phyloP scores from a whole-genome alignment of 129 eudicot species.

The Artemisia argyi region DNA sequence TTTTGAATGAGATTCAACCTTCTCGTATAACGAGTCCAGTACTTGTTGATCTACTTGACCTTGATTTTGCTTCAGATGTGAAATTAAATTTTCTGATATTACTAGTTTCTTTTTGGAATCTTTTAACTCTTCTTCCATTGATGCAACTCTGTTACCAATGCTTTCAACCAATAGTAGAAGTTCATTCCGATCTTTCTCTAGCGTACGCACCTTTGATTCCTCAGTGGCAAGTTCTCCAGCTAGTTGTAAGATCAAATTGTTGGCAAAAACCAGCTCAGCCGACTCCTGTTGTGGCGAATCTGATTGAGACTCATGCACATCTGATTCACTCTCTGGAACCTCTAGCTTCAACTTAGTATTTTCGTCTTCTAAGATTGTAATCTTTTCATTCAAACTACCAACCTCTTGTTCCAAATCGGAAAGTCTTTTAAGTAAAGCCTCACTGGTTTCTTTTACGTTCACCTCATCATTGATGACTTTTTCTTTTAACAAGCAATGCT shows the following conservation, averaged over 20 bases:
- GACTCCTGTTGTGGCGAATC: too few species aligned
- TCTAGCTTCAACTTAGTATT: too few species aligned
- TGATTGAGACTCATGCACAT: not conserved
- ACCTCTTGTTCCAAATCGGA: too few species aligned
- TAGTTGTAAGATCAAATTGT: not conserved
- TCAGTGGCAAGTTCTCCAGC: constrained; percentile 36
- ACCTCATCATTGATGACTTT: too few species aligned
- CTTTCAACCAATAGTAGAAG: constrained; percentile 34
- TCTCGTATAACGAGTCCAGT: constrained; percentile 30
- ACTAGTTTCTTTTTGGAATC: constrained; percentile 34
- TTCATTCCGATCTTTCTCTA: constrained; percentile 45
- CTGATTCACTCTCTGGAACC: constrained; percentile 29
- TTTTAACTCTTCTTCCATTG: constrained; percentile 39
- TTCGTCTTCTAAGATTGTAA: constrained; percentile 40
- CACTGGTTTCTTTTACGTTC: too few species aligned
- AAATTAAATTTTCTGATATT: constrained; percentile 37
- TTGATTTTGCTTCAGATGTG: constrained; percentile 28
- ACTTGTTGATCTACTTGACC: constrained; percentile 35
- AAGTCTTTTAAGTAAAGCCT: too few species aligned
- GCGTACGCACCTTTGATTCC: constrained; percentile 41
- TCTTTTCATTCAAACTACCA: too few species aligned
- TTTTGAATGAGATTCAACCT: constrained; percentile 46
- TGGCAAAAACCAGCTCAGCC: constrained; percentile 9
- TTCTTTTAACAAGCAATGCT: too few species aligned
- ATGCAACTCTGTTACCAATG: constrained; percentile 14